Evolutionary conservation across 352 stramenopile genomes (phyloP).

Genomic region (Pythium chondricola): DNA sequence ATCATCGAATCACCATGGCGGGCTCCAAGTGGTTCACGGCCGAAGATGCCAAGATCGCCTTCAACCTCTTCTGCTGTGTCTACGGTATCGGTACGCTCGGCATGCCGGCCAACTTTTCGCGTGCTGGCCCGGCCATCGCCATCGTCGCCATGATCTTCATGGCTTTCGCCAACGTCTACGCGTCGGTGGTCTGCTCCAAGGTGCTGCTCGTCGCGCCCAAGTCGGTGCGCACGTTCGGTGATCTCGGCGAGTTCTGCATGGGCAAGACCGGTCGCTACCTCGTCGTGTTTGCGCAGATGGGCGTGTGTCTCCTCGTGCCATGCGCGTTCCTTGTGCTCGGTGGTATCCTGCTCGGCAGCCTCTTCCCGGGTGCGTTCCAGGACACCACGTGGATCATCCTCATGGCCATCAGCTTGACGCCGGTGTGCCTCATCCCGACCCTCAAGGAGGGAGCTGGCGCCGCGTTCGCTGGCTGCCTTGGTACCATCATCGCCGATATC

Average conservation of each 20-base stretch:
- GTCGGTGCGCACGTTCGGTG: constrained; percentile 49
- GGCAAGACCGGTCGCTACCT: constrained; percentile 42
- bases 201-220: constrained; percentile 46
- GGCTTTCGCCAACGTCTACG: constrained; percentile 62
- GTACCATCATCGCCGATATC: constrained; percentile 51
- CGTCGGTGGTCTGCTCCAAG: constrained; percentile 48
- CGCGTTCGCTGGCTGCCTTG: constrained; percentile 50
- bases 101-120: constrained; percentile 65
- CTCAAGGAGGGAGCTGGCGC: constrained; percentile 55
- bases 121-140: constrained; percentile 42
- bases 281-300: constrained; percentile 47
- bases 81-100: constrained; percentile 67
- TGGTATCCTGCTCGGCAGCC: constrained; percentile 34
- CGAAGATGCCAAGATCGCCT: constrained; percentile 49
- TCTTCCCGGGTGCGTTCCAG: constrained; percentile 45
- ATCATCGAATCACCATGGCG: constrained; percentile 1
- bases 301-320: constrained; percentile 44
- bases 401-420: constrained; percentile 45
- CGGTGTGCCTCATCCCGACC: constrained; percentile 49
- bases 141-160: constrained; percentile 52
- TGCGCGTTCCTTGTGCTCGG: constrained; percentile 57
- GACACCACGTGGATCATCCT: constrained; percentile 54
- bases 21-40: constrained; percentile 34
- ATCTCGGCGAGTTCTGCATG: constrained; percentile 54
- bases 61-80: constrained; percentile 63